These are phyloP conservation scores for Coccinonectria pachysandricola DNA, from an alignment of 2,329 filamentous ascomycete species.

Conservation along the genomic window DNA sequence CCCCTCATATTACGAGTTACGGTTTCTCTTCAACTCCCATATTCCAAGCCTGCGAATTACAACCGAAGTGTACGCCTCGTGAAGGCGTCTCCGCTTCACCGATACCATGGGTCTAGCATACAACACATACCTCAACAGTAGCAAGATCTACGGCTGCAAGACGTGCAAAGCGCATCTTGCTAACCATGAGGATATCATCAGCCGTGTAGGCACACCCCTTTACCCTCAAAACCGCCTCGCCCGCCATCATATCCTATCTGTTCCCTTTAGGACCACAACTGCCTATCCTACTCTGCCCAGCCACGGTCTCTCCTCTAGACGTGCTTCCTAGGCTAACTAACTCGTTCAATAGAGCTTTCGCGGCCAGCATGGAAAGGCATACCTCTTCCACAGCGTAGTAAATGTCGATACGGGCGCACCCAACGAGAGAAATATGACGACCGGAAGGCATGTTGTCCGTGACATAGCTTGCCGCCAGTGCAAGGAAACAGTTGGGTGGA, in stretches of 20 bases:
- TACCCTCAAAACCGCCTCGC: constrained; percentile 6
- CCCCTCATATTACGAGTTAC: too few species aligned
- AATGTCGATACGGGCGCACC: constrained; percentile 77
- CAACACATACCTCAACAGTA: constrained; percentile 80
- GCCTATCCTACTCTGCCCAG: too few species aligned
- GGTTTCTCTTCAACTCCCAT: too few species aligned
- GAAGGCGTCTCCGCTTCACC: constrained; percentile 6
- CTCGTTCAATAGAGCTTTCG: constrained; percentile 68
- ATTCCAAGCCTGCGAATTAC: too few species aligned
- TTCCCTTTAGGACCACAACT: neutral
- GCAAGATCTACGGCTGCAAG: constrained; percentile 87
- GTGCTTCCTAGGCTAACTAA: too few species aligned
- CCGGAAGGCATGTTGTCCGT: constrained; percentile 83
- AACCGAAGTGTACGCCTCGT: too few species aligned
- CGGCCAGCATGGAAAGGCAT: constrained; percentile 95
- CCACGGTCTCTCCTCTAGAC: too few species aligned
- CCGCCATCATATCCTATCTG: constrained; percentile 1
- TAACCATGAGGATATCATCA: constrained; percentile 93
- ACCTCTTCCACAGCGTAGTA: constrained; percentile 89
- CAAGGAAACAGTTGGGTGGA: constrained; percentile 91
- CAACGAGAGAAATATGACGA: constrained; percentile 97
- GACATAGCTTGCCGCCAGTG: constrained; percentile 90
- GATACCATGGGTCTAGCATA: constrained; percentile 73
- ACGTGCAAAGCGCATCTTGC: constrained; percentile 91
- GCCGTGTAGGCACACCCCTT: constrained; percentile 53